phyloP scores from a whole-genome alignment of 2,329 filamentous ascomycete genomes.

The Bipolaris cookei region DNA sequence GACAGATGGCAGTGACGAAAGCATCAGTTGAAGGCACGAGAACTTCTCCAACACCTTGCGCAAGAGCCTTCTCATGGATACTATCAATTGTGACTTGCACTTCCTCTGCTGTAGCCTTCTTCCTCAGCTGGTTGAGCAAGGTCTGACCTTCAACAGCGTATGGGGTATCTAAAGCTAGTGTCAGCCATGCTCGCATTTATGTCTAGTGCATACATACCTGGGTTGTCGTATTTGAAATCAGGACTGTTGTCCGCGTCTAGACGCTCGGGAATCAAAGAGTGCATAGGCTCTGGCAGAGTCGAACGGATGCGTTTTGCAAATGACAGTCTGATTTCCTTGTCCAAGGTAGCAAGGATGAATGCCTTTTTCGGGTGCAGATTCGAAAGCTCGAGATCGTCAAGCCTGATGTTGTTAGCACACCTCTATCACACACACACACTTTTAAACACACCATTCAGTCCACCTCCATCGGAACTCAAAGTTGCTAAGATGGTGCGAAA shows the following conservation, averaged over 20 bases:
- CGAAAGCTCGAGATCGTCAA: slow-evolving; percentile 79
- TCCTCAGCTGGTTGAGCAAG: slow-evolving; percentile 77
- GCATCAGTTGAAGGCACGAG: slow-evolving; percentile 88
- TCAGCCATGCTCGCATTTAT: neutral
- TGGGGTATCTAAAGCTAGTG: slow-evolving; percentile 65
- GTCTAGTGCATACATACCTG: slow-evolving; percentile 61
- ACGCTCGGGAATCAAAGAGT: slow-evolving; percentile 78
- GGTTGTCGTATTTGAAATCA: slow-evolving; percentile 85
- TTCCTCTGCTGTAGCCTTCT: slow-evolving; percentile 84
- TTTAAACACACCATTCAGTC: slow-evolving; percentile 78
- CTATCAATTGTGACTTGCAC: slow-evolving; percentile 80
- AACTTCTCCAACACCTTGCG: slow-evolving; percentile 72
- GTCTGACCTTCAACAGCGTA: slow-evolving; percentile 86
- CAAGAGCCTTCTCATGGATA: slow-evolving; percentile 79
- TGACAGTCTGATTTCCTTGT: slow-evolving; percentile 95
- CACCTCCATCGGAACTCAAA: slow-evolving; percentile 99
- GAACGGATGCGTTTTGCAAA: slow-evolving; percentile 96
- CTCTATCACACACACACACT: neutral
- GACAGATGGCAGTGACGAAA: slow-evolving; percentile 92
- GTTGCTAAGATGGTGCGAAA: slow-evolving; percentile 95
- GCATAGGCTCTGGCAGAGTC: slow-evolving; percentile 84
- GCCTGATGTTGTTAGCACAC: slow-evolving; percentile 53
- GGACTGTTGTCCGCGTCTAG: slow-evolving; percentile 96
- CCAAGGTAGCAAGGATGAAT: slow-evolving; percentile 87
- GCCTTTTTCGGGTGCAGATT: slow-evolving; percentile 86